Percentiles rank a stretch among this genome's conserved stretches.
Evolutionary conservation across 345 rosid species (phyloP).

Genomic region (Eucalyptus fibrosa): DNA sequence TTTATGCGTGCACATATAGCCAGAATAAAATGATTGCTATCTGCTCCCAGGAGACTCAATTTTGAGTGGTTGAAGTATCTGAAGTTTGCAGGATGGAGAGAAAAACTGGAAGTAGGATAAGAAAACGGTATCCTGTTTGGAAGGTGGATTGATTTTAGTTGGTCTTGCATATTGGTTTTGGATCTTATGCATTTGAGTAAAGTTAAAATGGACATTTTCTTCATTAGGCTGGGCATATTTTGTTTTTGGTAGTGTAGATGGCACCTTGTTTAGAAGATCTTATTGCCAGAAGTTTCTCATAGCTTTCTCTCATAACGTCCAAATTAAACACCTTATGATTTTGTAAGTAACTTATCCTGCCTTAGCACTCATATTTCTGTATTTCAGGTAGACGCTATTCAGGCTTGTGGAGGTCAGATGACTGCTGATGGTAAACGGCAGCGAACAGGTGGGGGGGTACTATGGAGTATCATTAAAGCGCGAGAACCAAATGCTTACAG

Average conservation of each 20-base stretch:
- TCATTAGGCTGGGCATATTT: background rate
- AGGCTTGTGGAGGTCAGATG: slow-evolving; percentile 90
- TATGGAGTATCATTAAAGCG: slow-evolving; percentile 80
- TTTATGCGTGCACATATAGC: background rate
- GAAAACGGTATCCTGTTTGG: background rate
- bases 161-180: background rate
- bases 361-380: background rate
- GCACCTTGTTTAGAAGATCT: background rate
- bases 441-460: slow-evolving; percentile 77
- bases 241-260: background rate
- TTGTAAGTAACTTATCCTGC: background rate
- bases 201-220: background rate
- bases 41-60: background rate
- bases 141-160: background rate
- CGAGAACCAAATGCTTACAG: slow-evolving; percentile 58
- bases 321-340: background rate
- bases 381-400: slow-evolving; percentile 71
- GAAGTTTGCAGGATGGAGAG: background rate
- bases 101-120: background rate
- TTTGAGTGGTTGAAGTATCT: background rate
- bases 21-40: background rate
- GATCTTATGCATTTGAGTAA: background rate
- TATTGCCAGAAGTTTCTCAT: background rate
- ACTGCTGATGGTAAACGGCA: slow-evolving; percentile 76
- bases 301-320: background rate